Percentiles rank a stretch among this genome's conserved stretches.
Evolutionary conservation across 208 protist species (phyloP).

Genomic region (Leishmania tarentolae): DNA sequence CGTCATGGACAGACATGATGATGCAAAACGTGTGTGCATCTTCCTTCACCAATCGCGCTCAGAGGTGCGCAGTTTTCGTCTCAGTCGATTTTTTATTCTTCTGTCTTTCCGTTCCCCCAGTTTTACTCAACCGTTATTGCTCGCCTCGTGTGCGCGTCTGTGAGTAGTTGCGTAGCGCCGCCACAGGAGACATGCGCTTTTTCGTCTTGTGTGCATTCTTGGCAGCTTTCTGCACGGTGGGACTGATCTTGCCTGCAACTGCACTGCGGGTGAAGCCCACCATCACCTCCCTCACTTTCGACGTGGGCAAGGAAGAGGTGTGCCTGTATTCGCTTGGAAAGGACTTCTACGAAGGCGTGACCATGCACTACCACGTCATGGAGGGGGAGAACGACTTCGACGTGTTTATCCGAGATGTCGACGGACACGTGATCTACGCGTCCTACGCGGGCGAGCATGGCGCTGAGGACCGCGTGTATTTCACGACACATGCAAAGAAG

Average conservation of each 20-base stretch:
- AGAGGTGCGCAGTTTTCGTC: neutral
- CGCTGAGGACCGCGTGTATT: conserved; percentile 74
- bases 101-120: neutral
- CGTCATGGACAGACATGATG: neutral
- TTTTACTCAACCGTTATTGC: neutral
- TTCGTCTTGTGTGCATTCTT: neutral
- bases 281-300: conserved; percentile 47
- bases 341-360: conserved; percentile 66
- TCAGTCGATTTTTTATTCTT: too few species aligned
- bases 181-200: conserved; percentile 9
- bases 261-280: conserved; percentile 65
- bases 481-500: conserved; percentile 56
- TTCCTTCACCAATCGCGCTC: neutral
- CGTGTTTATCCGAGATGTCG: conserved; percentile 60
- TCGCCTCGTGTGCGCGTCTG: neutral
- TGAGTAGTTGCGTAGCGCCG: neutral
- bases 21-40: neutral
- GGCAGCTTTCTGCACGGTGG: conserved; percentile 8
- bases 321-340: conserved; percentile 68
- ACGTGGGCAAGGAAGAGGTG: conserved; percentile 71
- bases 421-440: conserved; percentile 65
- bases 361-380: conserved; percentile 75
- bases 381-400: conserved; percentile 76
- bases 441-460: conserved; percentile 81
- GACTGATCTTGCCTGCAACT: neutral